A percentile compares a stretch with the other conserved stretches of the same genome.
Evolutionary conservation across 2,329 filamentous ascomycete genomes (phyloP).

Genomic region (Scedosporium minutisporum): DNA sequence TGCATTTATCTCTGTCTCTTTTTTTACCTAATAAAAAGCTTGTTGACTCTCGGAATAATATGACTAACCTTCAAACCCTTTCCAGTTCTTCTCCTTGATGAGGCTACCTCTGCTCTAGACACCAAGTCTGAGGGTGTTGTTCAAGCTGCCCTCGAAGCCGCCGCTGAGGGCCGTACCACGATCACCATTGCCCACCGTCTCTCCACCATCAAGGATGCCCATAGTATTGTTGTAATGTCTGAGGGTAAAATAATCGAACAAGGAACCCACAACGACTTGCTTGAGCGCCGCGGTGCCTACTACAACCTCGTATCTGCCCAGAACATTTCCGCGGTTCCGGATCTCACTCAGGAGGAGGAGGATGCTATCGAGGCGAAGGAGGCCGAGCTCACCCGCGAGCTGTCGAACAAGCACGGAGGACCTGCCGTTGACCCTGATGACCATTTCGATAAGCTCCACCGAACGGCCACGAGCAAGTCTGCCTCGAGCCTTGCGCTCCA

Average conservation of each 20-base stretch:
- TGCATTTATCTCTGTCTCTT: constrained; percentile 3
- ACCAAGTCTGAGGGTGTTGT: constrained; percentile 93
- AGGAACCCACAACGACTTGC: constrained; percentile 72
- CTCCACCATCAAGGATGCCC: constrained; percentile 85
- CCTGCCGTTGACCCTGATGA: constrained; percentile 53
- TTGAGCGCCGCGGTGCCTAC: constrained; percentile 65
- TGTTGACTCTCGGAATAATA: background rate
- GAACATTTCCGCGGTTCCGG: constrained; percentile 58
- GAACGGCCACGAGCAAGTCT: constrained; percentile 46
- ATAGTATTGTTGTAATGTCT: constrained; percentile 93
- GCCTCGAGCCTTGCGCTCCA: constrained; percentile 63
- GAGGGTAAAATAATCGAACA: constrained; percentile 83
- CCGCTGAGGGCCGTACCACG: constrained; percentile 78
- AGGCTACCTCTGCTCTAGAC: constrained; percentile 88
- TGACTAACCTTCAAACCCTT: constrained; percentile 9
- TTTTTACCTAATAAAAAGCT: background rate
- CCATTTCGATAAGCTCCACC: constrained; percentile 46
- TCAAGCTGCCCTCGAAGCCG: constrained; percentile 82
- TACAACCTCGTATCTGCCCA: constrained; percentile 81
- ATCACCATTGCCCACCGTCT: constrained; percentile 94
- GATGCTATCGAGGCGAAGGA: constrained; percentile 39
- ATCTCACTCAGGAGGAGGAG: constrained; percentile 40
- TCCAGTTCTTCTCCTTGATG: constrained; percentile 73
- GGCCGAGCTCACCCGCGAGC: constrained; percentile 39
- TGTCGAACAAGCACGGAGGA: constrained; percentile 29